Evolutionary conservation across 2,329 filamentous ascomycete species (phyloP), one percentile per base, ranked within the genome.

Genomic region (Harringtonia aguacate): DNA sequence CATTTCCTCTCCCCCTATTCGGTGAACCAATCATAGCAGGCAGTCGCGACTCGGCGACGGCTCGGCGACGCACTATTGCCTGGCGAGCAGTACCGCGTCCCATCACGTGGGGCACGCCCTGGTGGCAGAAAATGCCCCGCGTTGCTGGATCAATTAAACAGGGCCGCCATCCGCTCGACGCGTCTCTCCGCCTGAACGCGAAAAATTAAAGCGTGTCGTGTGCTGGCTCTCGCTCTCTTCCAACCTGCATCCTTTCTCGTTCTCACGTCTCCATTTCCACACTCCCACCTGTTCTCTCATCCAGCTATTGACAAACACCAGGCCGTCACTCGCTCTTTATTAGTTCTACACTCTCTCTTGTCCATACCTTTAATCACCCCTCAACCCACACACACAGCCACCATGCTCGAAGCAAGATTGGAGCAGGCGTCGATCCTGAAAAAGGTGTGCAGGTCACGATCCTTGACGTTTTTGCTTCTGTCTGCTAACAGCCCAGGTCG

Each of bases 351-450:
- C 13, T 35, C 27, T 39, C n/a, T n/a, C n/a, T n/a, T n/a, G n/a
- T n/a, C n/a, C n/a, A n/a, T n/a, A n/a, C n/a, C n/a, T n/a, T n/a
- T n/a, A 22, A 20, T 37, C 13, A 30, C 33, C 38, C 35, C 31
- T n/a, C 15, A 28, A 17, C 31, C 8, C 45, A 39, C 24, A 38
- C 39, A 13, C n/a, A 34, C 35, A 44, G 49, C 59, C 72, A 71
- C 62, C 51, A 77, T 97, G 90, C 81, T 98, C 72, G 92, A 98
- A 78, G 92, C 92, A 79, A 85, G 89, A 69, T 78, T 98, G 67
- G 85, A 92, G 65, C 89, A 97, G 75, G 90, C 94, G 51, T 76
- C 79, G 60, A 75, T 94, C 64, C 78, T 98, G 63, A 98, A 98
- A 76, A 95, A 92, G 84, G 88, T 90, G 4, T 45, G 17, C 37